These are phyloP conservation scores for Phytophthora fragariae DNA, from an alignment of 352 stramenopile species.

Conservation along the genomic window DNA sequence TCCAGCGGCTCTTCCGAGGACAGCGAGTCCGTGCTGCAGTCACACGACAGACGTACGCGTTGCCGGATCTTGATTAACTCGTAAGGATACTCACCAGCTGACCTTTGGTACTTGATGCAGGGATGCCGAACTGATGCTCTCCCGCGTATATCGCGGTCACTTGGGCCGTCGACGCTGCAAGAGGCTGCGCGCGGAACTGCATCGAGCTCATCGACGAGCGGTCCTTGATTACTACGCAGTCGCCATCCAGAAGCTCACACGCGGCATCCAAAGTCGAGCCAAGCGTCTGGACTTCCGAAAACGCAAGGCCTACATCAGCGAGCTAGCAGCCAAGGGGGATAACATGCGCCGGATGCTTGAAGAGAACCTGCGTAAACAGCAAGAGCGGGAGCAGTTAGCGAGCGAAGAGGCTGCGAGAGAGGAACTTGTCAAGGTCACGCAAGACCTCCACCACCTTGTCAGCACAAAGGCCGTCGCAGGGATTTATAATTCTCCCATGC, in stretches of 20 bases:
- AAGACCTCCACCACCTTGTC: conserved; percentile 71
- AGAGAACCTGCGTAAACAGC: conserved; percentile 53
- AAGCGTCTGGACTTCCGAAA: conserved; percentile 64
- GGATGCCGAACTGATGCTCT: conserved; percentile 59
- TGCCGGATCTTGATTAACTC: not conserved
- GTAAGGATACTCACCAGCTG: not conserved
- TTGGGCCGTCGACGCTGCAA: conserved; percentile 48
- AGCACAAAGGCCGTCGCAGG: conserved; percentile 61
- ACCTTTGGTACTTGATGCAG: conserved; percentile 25
- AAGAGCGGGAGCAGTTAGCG: conserved; percentile 48
- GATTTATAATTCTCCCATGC: conserved; percentile 67
- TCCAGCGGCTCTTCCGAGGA: conserved; percentile 70
- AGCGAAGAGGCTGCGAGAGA: conserved; percentile 46
- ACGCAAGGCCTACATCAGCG: conserved; percentile 62
- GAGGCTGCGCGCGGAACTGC: conserved; percentile 25
- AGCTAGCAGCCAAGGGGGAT: conserved; percentile 62
- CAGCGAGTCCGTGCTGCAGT: conserved; percentile 58
- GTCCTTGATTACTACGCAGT: conserved; percentile 60
- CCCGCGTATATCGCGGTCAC: conserved; percentile 66
- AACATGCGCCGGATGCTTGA: conserved; percentile 53
- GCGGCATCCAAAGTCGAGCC: conserved; percentile 56
- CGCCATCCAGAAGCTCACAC: conserved; percentile 63
- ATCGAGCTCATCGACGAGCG: conserved; percentile 32
- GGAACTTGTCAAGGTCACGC: conserved; percentile 62
- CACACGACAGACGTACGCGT: conserved; percentile 42